A percentile compares a stretch with the other conserved stretches of the same genome.
Conservation (phyloP, 1,284 basidiomycete species). For the Cutaneotrichosporon cavernicola region DNA sequence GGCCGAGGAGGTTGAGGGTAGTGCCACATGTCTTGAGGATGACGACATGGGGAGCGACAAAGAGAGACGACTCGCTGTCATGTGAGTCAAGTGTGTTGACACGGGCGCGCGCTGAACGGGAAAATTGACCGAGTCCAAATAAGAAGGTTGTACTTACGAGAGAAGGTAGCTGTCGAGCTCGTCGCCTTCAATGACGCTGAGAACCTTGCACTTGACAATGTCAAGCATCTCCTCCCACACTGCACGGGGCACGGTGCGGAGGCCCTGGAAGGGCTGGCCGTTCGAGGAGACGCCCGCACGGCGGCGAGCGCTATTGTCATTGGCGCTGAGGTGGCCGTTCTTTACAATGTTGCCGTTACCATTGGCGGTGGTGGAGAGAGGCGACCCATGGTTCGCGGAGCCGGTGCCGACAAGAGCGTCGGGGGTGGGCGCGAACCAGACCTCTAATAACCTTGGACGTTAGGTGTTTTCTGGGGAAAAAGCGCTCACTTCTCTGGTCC, state of each 20-base stretch:
- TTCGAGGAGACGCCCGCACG: slow-evolving; percentile 18
- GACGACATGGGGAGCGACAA: slow-evolving; percentile 91
- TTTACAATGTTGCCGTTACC: slow-evolving; percentile 5
- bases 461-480: not conserved
- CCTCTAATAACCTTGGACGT: slow-evolving; percentile 58
- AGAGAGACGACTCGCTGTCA: slow-evolving; percentile 90
- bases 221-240: slow-evolving; percentile 97
- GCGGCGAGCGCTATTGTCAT: not conserved
- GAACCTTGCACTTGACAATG: slow-evolving; percentile 94
- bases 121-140: not conserved
- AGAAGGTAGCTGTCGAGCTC: slow-evolving; percentile 94
- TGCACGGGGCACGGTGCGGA: slow-evolving; percentile 66
- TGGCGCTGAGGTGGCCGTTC: slow-evolving; percentile 1
- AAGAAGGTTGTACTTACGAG: slow-evolving; percentile 62
- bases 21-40: slow-evolving; percentile 99
- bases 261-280: slow-evolving; percentile 24
- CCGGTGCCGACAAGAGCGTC: slow-evolving; percentile 57
- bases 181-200: slow-evolving; percentile 80
- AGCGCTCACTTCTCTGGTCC: slow-evolving; percentile 81
- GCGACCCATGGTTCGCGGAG: slow-evolving; percentile 4
- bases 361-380: slow-evolving; percentile 4
- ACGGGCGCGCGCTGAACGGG: not conserved
- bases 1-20: slow-evolving; percentile 91
- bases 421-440: slow-evolving; percentile 89
- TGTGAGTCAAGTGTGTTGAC: slow-evolving; percentile 8